These are phyloP conservation scores for Penicillium lividum DNA, from an alignment of 495 filamentous ascomycete species.

Conservation along the genomic window DNA sequence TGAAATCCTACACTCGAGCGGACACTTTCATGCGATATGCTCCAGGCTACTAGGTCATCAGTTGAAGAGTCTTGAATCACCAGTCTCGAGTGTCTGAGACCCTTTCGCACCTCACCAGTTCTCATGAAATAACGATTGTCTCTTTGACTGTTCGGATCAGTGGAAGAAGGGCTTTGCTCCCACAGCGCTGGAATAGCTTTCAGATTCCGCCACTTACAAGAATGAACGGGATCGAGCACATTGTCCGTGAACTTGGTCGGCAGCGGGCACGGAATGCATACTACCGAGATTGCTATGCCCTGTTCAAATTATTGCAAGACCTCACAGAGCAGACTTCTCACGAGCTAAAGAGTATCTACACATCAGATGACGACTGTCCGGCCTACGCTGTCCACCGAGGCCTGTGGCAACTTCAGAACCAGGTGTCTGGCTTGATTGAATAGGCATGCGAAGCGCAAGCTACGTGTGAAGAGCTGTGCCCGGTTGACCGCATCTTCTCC, in stretches of 20 bases:
- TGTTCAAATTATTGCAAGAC: conserved; percentile 11
- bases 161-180: background rate
- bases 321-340: background rate
- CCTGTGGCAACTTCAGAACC: background rate
- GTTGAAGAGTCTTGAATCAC: background rate
- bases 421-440: background rate
- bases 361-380: background rate
- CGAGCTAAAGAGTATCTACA: background rate
- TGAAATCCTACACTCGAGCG: too few species aligned
- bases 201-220: background rate
- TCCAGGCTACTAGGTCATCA: background rate
- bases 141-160: background rate
- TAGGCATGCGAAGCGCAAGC: background rate
- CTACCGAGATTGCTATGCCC: conserved; percentile 9
- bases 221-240: conserved; percentile 3
- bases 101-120: background rate
- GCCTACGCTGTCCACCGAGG: background rate
- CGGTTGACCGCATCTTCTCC: background rate
- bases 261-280: conserved; percentile 5
- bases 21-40: too few species aligned
- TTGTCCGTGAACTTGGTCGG: conserved; percentile 2
- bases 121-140: too few species aligned
- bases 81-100: background rate
- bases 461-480: background rate
- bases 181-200: background rate